Base-by-base conservation (phyloP, 2,329 filamentous ascomycete genomes). In the Curvularia sp. region DNA sequence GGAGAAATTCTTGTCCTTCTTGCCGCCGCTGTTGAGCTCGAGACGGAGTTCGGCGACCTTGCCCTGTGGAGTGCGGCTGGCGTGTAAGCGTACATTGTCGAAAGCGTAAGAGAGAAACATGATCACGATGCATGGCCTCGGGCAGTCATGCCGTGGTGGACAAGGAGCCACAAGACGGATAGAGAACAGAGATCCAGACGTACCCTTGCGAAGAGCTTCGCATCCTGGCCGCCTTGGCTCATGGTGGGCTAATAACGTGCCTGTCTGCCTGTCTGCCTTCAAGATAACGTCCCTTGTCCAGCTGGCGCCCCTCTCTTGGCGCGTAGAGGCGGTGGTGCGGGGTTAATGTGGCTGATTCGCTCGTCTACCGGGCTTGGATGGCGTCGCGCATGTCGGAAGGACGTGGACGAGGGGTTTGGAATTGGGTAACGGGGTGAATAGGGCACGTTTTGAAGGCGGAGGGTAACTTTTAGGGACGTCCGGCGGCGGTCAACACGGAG, bases 121-220 rank as follows among this genome's bases (percentile, higher is more conserved):
- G 62, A 65, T 65, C 15, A 36, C 18, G 15, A 18, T 36, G 34
- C 58, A 67, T 71, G 64, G 60, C 55, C 38, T 25, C 23, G 48
- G 23, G 30, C 42, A 21, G 34, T 34, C 23, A 15, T 27, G 34
- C 34, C 34, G 27, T 12, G 19, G 21, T 12, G 34, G 21, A 15
- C 19, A 28, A 10, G 23, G 25, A 53, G 49, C 19, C 27, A 53
- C 8, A 48, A 43, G 50, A 13, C 23, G 43, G 65, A 47, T n/a
- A 54, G 51, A 55, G 55, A 65, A 67, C 59, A 63, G 57, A 64
- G 57, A 52, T 27, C 6, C 34, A 30, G 61, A 87, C 87, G 73
- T 89, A 99, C 95, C 84, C 95, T 89, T 79, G 95, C 94, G 84
- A 99, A 99, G 82, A 99, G 89, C 87, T 97, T 98, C 82, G 95